Evolutionary conservation across 352 stramenopile species (phyloP).

Genomic region (Phytophthora macrochlamydospora): DNA sequence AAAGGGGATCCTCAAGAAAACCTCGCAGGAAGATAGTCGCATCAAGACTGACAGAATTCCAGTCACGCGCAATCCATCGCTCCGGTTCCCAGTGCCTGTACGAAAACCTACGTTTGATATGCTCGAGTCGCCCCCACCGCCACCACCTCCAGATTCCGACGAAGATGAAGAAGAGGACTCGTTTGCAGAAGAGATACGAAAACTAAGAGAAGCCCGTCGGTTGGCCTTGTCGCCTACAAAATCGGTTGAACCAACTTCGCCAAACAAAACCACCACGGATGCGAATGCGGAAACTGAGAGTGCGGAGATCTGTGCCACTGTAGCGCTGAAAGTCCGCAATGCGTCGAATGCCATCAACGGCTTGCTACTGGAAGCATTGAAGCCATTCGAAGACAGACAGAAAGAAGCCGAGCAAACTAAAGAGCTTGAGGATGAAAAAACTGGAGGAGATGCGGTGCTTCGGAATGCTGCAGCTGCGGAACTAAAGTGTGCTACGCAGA

Average conservation of each 20-base stretch:
- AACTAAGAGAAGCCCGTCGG: conserved; percentile 29
- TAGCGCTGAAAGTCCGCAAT: conserved; percentile 33
- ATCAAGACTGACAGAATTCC: background rate
- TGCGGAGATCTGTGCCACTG: conserved; percentile 3
- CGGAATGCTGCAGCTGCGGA: conserved; percentile 17
- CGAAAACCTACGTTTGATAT: conserved; percentile 4
- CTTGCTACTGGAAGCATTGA: conserved; percentile 47
- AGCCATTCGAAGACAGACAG: conserved; percentile 50
- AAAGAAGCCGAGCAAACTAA: conserved; percentile 41
- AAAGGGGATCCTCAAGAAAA: conserved; percentile 3
- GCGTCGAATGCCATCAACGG: conserved; percentile 51
- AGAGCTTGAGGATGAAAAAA: conserved; percentile 12
- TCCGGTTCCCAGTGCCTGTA: conserved; percentile 11
- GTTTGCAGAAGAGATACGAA: conserved; percentile 48
- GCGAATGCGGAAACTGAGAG: conserved; percentile 12
- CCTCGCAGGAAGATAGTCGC: background rate
- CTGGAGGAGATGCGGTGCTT: conserved; percentile 12
- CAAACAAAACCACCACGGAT: conserved; percentile 7
- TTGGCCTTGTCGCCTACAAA: conserved; percentile 11
- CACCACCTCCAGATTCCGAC: conserved; percentile 17
- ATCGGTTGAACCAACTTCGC: conserved; percentile 15
- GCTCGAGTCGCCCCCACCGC: conserved; percentile 21
- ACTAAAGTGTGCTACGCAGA: conserved; percentile 35
- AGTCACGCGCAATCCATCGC: background rate
- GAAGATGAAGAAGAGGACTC: conserved; percentile 46